Evolutionary conservation across 495 filamentous ascomycete species (phyloP), one percentile per base, ranked within the genome.

Genomic region (Copromyces sp.): DNA sequence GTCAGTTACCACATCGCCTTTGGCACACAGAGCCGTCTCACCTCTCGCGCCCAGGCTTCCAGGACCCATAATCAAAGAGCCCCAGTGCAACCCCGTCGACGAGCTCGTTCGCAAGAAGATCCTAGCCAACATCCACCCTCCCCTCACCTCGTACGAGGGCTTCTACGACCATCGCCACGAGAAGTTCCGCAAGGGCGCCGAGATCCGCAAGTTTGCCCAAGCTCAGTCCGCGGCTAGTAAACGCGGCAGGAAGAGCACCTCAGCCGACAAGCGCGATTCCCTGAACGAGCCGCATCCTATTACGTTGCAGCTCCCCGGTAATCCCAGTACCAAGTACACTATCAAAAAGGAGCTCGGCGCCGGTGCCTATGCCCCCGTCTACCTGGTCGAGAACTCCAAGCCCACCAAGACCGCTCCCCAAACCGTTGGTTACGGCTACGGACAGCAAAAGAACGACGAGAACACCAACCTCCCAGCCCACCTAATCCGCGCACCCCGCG

Each of bases 341-440:
- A 81, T 99, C 72, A 91, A 90, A 74, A 89, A 91, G n/a, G 94
- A 97, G 77, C 89, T 99, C 9, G 95, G 95, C 9, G 91, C 93
- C 24, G 95, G 95, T 35, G 95, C 96, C 3, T 98, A 94, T 81
- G 95, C 94, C 8, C 94, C 95, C 0, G 96, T 99, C 8, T 98
- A 98, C 80, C 86, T 98, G 3, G 90, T 92, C 12, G 91, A 97
- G 77, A 94, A 91, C 76, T 85, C 84, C 3, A 78, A 78, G 11
- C 82, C 84, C 3, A 83, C 86, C 45, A 75, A 78, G 29, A 29
- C 47, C 4, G 20, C 20, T 11, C 77, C 79, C 14, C 77, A 77
- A 16, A 72, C 78, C 11, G 35, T 37, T 1, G 12, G 12, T 37
- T 65, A 65, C 3, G 32, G 24, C 3, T 85, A 86, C 35, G 81